phyloP scores from a whole-genome alignment of 2,329 filamentous ascomycete species.

The Aspergillus phoenicis region DNA sequence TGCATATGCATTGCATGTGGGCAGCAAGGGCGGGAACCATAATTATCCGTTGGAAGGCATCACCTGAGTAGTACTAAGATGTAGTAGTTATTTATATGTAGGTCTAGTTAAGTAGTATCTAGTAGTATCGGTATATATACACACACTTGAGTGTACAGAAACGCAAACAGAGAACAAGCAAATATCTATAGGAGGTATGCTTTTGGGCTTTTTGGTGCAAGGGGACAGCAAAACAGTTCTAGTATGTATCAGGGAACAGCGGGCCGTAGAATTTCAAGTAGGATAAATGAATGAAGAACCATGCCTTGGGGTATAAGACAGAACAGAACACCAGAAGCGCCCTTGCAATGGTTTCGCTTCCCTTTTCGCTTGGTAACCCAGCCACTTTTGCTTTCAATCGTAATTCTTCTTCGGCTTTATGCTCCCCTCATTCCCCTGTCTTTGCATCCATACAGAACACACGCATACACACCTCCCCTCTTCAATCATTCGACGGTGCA shows the following conservation, averaged over 20 bases:
- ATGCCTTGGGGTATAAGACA: slow-evolving; percentile 13
- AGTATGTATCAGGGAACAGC: slow-evolving; percentile 18
- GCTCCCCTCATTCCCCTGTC: slow-evolving; percentile 7
- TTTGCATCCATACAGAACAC: not conserved
- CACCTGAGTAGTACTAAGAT: no score
- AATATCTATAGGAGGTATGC: slow-evolving; percentile 12
- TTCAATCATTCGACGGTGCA: not conserved
- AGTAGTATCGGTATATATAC: slow-evolving; percentile 22
- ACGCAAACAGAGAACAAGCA: slow-evolving; percentile 1
- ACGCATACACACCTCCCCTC: not conserved
- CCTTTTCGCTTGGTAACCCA: not conserved
- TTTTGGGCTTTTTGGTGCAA: slow-evolving; percentile 13
- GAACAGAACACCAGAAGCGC: slow-evolving; percentile 4
- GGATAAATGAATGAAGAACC: slow-evolving; percentile 8
- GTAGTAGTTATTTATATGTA: no score
- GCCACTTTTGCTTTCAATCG: slow-evolving; percentile 5
- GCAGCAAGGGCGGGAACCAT: slow-evolving; percentile 2
- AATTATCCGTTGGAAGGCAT: not conserved
- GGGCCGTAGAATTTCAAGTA: slow-evolving; percentile 9
- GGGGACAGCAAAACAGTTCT: slow-evolving; percentile 6
- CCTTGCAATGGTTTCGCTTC: not conserved
- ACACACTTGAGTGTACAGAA: slow-evolving; percentile 9
- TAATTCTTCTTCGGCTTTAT: not conserved
- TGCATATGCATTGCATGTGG: slow-evolving; percentile 5
- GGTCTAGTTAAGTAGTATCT: not conserved